Base-by-base conservation (phyloP, 306 rosid genomes). In the Alnus rubra region DNA sequence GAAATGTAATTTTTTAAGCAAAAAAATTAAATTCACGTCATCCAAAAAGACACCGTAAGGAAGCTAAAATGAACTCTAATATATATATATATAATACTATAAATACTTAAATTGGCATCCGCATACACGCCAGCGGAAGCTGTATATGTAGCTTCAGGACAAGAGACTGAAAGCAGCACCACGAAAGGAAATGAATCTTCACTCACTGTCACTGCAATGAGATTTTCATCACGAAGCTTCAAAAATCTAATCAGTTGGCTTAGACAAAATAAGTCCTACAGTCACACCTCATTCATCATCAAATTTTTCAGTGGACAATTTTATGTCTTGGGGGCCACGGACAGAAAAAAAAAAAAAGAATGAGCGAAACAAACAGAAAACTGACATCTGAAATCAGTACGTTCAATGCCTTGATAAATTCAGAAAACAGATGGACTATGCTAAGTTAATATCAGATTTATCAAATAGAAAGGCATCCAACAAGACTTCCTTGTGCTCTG, bases 381-480 rank as follows among this genome's bases (percentile, higher is more conserved):
- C 63, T 44, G 28, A 62, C 45, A 73, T 7, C 42, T 42, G 79
- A 28, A 68, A 73, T 48, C 50, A 63, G 74, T 15, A 80, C 16
- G 45, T 63, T 45, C 4, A 35, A 74, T 44, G 81, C 30, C 48
- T 72, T 31, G 65, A 73, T 14, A 81, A 71, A 85, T 70, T 63
- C 47, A 49, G 33, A 81, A 82, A 75, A 74, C 19, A 55, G 70
- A 49, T 13, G 53, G 63, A 28, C 76, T 37, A 72, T 79, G 75
- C 63, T 31, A 33, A 23, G 58, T 23, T 42, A 76, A n/a, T 55
- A 74, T 52, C 69, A 39, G 4, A 19, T 56, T 77, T 76, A 45
- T 52, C 67, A 39, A 78, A 73, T 53, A 69, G 37, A 84, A 79
- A 54, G 48, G 64, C 76, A 58, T 56, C 59, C 79, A 84, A 64